Evolutionary conservation across 257 asterid species (phyloP), one percentile per base, ranked within the genome.

Genomic region (Nemophila menziesii): DNA sequence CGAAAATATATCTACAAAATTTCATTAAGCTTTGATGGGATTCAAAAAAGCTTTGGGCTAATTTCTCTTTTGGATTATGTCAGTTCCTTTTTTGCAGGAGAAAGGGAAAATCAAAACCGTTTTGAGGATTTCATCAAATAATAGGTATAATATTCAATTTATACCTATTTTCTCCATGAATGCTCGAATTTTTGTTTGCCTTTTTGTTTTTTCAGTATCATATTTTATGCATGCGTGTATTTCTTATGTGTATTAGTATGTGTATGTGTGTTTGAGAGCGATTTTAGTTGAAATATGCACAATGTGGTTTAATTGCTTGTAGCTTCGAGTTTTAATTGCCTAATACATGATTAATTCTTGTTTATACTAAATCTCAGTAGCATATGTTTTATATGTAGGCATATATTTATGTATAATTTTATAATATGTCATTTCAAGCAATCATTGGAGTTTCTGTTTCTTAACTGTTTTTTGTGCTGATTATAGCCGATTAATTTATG

Each of bases 1-100:
- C n/a, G n/a, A n/a, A n/a, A n/a, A n/a, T n/a, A n/a, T n/a, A n/a
- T n/a, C n/a, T n/a, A 19, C 38, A 34, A 16, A 37, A 5, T 36
- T 37, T 2, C 16, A 12, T 45, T 29, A 29, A 29, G 5, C 36
- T 13, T 29, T 29, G 13, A 27, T 34, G 20, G 39, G 44, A 36
- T 51, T 54, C 59, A 34, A 24, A 33, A 24, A 49, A 41, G 20
- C 44, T 41, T 60, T 33, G 29, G 29, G 21, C 16, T 24, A 4
- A 19, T 3, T 50, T 27, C 22, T 26, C 33, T 58, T 22, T 2
- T 29, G 8, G 8, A 7, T 29, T 29, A 29, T 29, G 36, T 29
- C 12, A 29, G n/a, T 29, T 29, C 12, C 12, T 29, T 5, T 29
- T 29, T 29, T 29, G 36, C 9, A 29, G 36, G 36, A 29, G 12